These are phyloP conservation scores for Fusarium scirpi DNA, from an alignment of 2,329 filamentous ascomycete genomes.

Conservation along the genomic window DNA sequence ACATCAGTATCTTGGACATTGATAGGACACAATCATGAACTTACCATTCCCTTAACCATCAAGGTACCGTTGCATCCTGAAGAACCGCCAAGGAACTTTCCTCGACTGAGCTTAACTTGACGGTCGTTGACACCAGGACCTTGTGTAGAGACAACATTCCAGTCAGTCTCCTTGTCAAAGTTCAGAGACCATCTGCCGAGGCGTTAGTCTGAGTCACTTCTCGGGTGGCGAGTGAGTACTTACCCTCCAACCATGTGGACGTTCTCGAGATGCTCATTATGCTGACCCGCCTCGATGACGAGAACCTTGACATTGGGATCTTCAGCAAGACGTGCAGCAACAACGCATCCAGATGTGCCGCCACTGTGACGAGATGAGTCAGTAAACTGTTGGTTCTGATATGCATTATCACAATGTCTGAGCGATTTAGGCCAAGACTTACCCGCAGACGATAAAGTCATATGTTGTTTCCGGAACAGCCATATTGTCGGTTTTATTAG, in stretches of 20 bases:
- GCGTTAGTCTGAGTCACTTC: neutral
- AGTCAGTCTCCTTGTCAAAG: slow-evolving; percentile 62
- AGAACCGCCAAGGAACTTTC: slow-evolving; percentile 62
- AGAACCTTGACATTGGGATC: slow-evolving; percentile 48
- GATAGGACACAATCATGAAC: neutral
- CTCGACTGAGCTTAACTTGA: slow-evolving; percentile 61
- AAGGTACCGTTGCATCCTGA: slow-evolving; percentile 64
- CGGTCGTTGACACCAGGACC: slow-evolving; percentile 55
- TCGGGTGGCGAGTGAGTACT: slow-evolving; percentile 9
- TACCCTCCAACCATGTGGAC: slow-evolving; percentile 64
- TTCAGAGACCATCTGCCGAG: slow-evolving; percentile 56
- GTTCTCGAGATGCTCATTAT: slow-evolving; percentile 60
- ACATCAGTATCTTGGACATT: neutral
- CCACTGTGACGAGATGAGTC: slow-evolving; percentile 41
- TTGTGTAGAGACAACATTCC: slow-evolving; percentile 61
- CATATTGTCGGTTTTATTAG: slow-evolving; percentile 21
- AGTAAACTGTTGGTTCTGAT: neutral
- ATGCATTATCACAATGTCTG: neutral
- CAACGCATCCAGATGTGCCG: slow-evolving; percentile 54
- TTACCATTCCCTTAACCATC: slow-evolving; percentile 58
- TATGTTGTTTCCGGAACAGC: slow-evolving; percentile 41
- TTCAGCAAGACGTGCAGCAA: slow-evolving; percentile 55
- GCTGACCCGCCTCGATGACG: slow-evolving; percentile 54
- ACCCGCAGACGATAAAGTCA: slow-evolving; percentile 54
- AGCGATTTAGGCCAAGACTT: slow-evolving; percentile 24